These are phyloP conservation scores for Gautieria morchelliformis DNA, from an alignment of 768 basidiomycete genomes.

Conservation along the genomic window DNA sequence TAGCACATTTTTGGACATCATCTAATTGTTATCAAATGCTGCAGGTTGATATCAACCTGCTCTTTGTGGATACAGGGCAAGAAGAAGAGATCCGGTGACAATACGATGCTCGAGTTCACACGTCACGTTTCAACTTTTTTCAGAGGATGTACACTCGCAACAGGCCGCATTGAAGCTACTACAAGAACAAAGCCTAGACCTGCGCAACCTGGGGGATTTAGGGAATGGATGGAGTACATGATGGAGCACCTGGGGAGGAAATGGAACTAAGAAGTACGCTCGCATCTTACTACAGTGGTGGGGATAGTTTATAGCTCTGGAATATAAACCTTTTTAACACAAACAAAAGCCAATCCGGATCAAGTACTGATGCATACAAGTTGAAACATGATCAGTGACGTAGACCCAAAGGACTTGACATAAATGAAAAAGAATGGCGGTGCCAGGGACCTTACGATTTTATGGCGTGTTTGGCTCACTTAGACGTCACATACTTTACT, in stretches of 20 bases:
- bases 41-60: too few species aligned
- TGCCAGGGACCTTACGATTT: not conserved
- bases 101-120: too few species aligned
- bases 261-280: not conserved
- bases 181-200: not conserved
- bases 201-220: not conserved
- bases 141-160: not conserved
- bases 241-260: not conserved
- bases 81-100: too few species aligned
- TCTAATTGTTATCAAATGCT: too few species aligned
- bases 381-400: not conserved
- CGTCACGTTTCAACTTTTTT: not conserved
- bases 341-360: not conserved
- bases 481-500: not conserved
- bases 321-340: not conserved
- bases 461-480: not conserved
- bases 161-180: not conserved
- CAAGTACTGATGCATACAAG: not conserved
- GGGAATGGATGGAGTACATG: not conserved
- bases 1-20: too few species aligned
- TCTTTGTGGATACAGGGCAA: too few species aligned
- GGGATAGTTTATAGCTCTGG: not conserved
- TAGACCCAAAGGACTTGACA: not conserved
- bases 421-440: not conserved
- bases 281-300: not conserved